These are phyloP conservation scores for Crassisporium funariophilum DNA, from an alignment of 768 basidiomycete species.

Conservation along the genomic window DNA sequence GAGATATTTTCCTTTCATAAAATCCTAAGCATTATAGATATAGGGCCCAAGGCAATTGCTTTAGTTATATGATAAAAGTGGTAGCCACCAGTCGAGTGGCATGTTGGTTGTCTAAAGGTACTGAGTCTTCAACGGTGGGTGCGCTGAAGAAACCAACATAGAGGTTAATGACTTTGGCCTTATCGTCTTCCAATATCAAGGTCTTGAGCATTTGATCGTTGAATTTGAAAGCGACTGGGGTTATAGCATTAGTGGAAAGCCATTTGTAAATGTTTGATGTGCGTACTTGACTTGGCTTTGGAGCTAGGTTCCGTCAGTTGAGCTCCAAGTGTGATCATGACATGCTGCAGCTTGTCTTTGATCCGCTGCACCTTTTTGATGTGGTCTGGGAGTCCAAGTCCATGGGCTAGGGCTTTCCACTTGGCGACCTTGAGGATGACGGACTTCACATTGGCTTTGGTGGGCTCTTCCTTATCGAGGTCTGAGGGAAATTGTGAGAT, in stretches of 20 bases:
- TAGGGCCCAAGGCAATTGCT: constrained; percentile 10
- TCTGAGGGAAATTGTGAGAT: not conserved
- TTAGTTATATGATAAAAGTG: constrained; percentile 25
- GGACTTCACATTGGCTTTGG: not conserved
- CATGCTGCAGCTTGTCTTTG: not conserved
- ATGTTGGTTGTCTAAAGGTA: constrained; percentile 2
- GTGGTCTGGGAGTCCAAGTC: not conserved
- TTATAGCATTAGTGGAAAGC: not conserved
- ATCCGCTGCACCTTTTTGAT: not conserved
- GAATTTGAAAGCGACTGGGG: not conserved
- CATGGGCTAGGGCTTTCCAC: not conserved
- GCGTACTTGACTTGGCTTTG: not conserved
- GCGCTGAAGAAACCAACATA: constrained; percentile 22
- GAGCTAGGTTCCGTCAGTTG: not conserved
- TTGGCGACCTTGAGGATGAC: not conserved
- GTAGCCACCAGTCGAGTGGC: not conserved
- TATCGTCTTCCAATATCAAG: not conserved
- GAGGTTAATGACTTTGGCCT: constrained; percentile 9
- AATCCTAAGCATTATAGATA: too few relatives aligned
- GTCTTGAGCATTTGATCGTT: not conserved
- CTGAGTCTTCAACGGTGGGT: not conserved
- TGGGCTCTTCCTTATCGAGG: not conserved
- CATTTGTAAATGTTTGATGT: not conserved
- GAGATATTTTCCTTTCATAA: too few relatives aligned
- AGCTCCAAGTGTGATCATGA: not conserved